Evolutionary conservation across 768 basidiomycete genomes (phyloP), one percentile per base, ranked within the genome.

Genomic region (Gymnopilus dilepis): DNA sequence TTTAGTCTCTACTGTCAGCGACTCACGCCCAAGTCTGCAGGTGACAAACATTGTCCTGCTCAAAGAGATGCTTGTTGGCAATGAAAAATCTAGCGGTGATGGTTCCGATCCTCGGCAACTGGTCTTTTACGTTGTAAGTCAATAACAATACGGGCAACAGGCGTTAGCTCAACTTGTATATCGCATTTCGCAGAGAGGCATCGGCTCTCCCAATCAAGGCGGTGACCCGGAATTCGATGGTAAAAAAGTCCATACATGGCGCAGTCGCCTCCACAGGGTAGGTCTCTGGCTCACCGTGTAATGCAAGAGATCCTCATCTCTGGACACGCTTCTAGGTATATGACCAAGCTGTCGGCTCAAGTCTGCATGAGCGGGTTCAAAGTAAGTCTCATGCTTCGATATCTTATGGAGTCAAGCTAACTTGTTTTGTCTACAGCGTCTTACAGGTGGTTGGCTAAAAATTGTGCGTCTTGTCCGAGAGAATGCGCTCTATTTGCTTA

Each of bases 41-140:
- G 17, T 45, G 3, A 30, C 56, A n/a, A 57, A 57, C 41, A 45
- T 57, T 15, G 56, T 43, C 30, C 17, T 43, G 40, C 56, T 57
- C 28, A 34, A 31, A 15, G 13, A 57, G 17, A 34, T 57, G 56
- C 41, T 43, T 30, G 22, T 22, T 13, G 37, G 24, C 37, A 4
- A 13, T 28, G 4, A 40, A 2, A 28, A 54, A 54, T 9, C 15
- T 2, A 22, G 40, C 12, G 9, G 15, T 15, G 11, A 9, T 11
- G 2, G 9, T 37, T 37, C 34, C 34, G 34, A 54, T 40, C n/a
- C n/a, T n/a, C 38, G 34, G 22, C 52, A 54, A 24, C 38, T 40
- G 52, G 52, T 54, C 6, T 28, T 54, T 3, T 54, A 54, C 21
- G 6, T 54, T 22, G 52, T 54, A 40, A 26, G 12, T 26, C 15